Base-by-base conservation (phyloP, 352 stramenopile genomes). In the Phytophthora megakarya region DNA sequence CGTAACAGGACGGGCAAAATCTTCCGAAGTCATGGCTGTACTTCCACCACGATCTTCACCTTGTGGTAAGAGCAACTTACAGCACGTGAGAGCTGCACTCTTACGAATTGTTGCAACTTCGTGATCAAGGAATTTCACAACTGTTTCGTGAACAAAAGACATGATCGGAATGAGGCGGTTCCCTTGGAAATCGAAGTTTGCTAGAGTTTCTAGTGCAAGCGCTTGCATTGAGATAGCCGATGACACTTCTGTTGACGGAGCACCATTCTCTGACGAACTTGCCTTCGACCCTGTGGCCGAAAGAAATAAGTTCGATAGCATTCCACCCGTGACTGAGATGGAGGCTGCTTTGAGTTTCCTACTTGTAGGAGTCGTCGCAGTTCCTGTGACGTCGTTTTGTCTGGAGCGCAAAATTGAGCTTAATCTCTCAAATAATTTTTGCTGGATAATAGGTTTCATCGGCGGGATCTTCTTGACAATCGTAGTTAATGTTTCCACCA, bases 71-170 rank as follows among this genome's bases (percentile, higher is more conserved):
- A 94, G 66, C 32, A 96, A 68, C 58, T 94, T 94, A 65, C 88
- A 96, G 49, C 88, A 96, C 19, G 88, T 96, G 35, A 93, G 87
- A n/a, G 88, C 88, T 1, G 88, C 88, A 38, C 82, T 93, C 40
- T 90, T 89, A n/a, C 88, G 88, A 30, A 96, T 93, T 25, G 78
- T 81, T 3, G 86, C 81, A 33, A 92, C 82, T 42, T 96, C 88
- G 54, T 96, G 86, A 35, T 96, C 88, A 13, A 96, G 72, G 48
- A 95, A 96, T 40, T 92, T 94, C 4, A 94, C 88, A 21, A 96
- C 88, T 5, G 81, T 91, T 64, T 93, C 83, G 45, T 96, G 88
- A 38, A 96, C 86, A 67, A 93, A 93, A 50, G 92, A 83, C 81
- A 96, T 88, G 70, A 96, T 88, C 10, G 88, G 88, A 35, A 96